These are phyloP conservation scores for Beauveria scarabaeidicola DNA, from an alignment of 2,329 filamentous ascomycete species.

Conservation along the genomic window DNA sequence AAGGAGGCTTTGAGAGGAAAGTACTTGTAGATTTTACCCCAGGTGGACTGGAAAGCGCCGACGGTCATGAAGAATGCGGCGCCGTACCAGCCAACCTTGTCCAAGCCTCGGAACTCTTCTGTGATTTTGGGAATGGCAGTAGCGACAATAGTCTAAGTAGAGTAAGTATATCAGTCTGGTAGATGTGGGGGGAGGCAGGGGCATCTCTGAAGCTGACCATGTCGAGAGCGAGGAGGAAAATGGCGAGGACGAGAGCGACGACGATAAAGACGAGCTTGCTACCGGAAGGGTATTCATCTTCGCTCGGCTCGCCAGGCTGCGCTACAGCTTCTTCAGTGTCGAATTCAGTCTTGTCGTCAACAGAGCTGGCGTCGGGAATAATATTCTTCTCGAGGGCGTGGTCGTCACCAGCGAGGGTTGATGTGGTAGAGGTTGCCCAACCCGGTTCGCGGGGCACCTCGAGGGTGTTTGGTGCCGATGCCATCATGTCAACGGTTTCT, in stretches of 20 bases:
- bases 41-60: slow-evolving; percentile 27
- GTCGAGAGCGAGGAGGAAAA: slow-evolving; percentile 13
- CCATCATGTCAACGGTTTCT: not conserved
- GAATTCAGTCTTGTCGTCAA: not conserved
- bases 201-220: not conserved
- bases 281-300: slow-evolving; percentile 11
- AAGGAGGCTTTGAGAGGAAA: slow-evolving; percentile 38
- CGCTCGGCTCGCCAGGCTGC: not conserved
- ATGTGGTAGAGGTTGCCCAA: slow-evolving; percentile 3
- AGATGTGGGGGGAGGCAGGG: not conserved
- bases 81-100: slow-evolving; percentile 45
- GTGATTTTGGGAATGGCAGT: slow-evolving; percentile 43
- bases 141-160: slow-evolving; percentile 35
- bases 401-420: slow-evolving; percentile 6
- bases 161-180: not conserved
- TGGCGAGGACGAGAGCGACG: slow-evolving; percentile 13
- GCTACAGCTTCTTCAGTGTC: not conserved
- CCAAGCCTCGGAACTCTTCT: slow-evolving; percentile 33
- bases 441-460: slow-evolving; percentile 6
- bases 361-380: not conserved
- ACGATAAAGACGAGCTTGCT: slow-evolving; percentile 12
- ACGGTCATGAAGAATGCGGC: slow-evolving; percentile 37
- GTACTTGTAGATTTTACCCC: slow-evolving; percentile 34
- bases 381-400: not conserved
- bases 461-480: slow-evolving; percentile 3